A percentile compares a stretch with the other conserved stretches of the same genome.
These are phyloP conservation scores for Herpetospermum pedunculosum DNA, from an alignment of 306 rosid genomes.

Conservation along the genomic window DNA sequence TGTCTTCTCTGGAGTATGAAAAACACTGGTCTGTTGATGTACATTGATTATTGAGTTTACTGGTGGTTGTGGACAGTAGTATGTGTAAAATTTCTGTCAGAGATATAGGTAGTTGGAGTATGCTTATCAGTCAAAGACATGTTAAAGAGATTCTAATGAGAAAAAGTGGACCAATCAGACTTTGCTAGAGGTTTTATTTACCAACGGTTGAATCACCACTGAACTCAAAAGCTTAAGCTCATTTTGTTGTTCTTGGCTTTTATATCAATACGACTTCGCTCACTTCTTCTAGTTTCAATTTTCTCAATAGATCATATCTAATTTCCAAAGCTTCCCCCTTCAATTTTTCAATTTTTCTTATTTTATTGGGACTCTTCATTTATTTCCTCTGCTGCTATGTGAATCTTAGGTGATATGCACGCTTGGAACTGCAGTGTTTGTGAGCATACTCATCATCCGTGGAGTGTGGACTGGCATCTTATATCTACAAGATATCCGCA, in stretches of 20 bases:
- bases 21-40: neutral
- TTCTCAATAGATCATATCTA: neutral
- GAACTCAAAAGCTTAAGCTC: too few species aligned
- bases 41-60: neutral
- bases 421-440: conserved; percentile 54
- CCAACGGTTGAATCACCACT: too few species aligned
- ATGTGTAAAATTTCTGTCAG: neutral
- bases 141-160: neutral
- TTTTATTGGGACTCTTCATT: neutral
- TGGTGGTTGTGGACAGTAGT: neutral
- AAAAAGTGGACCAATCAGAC: neutral
- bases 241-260: neutral
- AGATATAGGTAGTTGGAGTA: neutral
- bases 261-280: neutral
- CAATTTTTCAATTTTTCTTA: too few species aligned
- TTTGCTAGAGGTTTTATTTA: neutral
- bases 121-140: neutral
- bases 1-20: neutral
- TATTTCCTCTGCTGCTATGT: neutral
- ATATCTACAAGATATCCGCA: conserved; percentile 44
- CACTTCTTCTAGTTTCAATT: neutral
- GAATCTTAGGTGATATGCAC: conserved; percentile 58
- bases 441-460: conserved; percentile 62
- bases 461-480: conserved; percentile 60
- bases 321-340: neutral